Percentiles rank a stretch among this genome's conserved stretches.
phyloP scores from a whole-genome alignment of 495 filamentous ascomycete species.

The Tuber magnatum region DNA sequence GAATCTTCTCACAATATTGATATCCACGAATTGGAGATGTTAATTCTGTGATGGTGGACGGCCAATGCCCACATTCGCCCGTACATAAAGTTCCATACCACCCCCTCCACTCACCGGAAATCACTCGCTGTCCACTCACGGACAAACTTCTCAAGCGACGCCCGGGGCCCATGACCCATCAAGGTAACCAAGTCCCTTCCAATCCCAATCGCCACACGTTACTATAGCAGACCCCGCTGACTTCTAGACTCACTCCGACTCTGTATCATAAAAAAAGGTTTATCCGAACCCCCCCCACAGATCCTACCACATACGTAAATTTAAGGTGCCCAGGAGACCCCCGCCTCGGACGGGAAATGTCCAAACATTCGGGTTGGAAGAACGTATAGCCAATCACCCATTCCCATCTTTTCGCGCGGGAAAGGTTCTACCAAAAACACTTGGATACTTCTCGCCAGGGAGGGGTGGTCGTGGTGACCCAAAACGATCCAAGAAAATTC shows the following conservation, averaged over 20 bases:
- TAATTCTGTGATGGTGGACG: no score
- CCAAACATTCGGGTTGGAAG: no score
- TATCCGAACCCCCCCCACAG: not conserved
- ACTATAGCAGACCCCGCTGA: not conserved
- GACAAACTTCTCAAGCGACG: not conserved
- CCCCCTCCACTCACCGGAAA: not conserved
- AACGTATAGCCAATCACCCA: not conserved
- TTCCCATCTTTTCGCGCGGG: not conserved
- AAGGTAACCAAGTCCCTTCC: not conserved
- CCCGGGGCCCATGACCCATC: not conserved
- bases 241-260: not conserved
- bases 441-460: no score
- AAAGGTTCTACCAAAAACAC: no score
- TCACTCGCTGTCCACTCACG: not conserved
- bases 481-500: no score
- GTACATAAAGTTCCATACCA: no score
- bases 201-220: not conserved
- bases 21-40: no score
- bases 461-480: no score
- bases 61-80: no score
- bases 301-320: no score
- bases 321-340: no score
- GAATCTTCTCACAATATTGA: no score
- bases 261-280: not conserved
- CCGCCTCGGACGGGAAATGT: not conserved